Evolutionary conservation across 192 early-diverging fungal species (phyloP).

Genomic region (Geosiphon pyriformis): DNA sequence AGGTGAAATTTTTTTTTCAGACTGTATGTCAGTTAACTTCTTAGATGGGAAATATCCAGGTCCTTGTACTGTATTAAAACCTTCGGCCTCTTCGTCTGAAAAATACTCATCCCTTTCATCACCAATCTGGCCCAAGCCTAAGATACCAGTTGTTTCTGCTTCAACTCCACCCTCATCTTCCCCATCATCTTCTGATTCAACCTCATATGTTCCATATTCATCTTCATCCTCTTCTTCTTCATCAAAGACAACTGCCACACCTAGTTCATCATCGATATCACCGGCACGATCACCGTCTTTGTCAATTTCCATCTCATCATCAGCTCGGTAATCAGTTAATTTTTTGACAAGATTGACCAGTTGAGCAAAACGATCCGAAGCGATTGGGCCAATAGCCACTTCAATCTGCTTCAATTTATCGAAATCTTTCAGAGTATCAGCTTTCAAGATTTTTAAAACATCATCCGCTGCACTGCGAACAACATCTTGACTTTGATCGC

Average conservation of each 20-base stretch:
- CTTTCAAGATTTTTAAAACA: conserved; percentile 75
- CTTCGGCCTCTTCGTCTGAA: conserved; percentile 54
- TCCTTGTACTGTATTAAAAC: conserved; percentile 45
- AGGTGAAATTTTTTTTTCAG: conserved; percentile 45
- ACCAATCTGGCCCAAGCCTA: conserved; percentile 33
- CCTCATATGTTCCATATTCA: conserved; percentile 59
- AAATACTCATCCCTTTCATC: conserved; percentile 49
- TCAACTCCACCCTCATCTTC: conserved; percentile 49
- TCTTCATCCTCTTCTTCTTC: conserved; percentile 90
- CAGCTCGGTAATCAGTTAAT: conserved; percentile 81
- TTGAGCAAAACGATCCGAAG: conserved; percentile 77
- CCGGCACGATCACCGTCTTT: conserved; percentile 47
- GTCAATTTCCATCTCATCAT: conserved; percentile 51
- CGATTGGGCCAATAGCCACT: conserved; percentile 60
- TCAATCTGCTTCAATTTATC: conserved; percentile 87
- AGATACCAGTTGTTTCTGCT: conserved; percentile 31
- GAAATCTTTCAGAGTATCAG: conserved; percentile 77
- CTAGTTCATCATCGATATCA: conserved; percentile 78
- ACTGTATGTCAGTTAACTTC: conserved; percentile 29
- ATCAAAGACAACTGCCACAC: conserved; percentile 95
- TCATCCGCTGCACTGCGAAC: conserved; percentile 86
- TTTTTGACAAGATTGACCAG: conserved; percentile 90
- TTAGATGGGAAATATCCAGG: conserved; percentile 37
- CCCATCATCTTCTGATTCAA: conserved; percentile 59
- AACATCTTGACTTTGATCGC: conserved; percentile 88